Base-by-base conservation (phyloP, 345 rosid genomes). In the Chamaenerion angustifolium region DNA sequence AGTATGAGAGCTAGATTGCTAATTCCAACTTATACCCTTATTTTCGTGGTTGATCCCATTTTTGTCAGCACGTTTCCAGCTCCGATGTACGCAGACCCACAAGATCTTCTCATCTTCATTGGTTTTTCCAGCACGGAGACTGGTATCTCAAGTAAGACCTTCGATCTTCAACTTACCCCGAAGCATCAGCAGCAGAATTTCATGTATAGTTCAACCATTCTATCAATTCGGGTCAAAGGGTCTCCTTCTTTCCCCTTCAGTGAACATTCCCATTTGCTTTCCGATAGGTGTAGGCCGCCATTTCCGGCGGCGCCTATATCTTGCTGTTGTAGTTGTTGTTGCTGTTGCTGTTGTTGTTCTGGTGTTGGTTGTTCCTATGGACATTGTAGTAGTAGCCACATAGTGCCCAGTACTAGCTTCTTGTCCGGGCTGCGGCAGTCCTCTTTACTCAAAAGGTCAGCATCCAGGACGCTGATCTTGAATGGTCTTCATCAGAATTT, bases 341-440 rank as follows among this genome's bases (percentile, higher is more conserved):
- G 58, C 56, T 75, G 62, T 17, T 76, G 75, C 49, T 68, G 72
- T 47, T 55, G 62, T 15, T n/a, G n/a, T n/a, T n/a, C n/a, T n/a
- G n/a, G 3, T 0, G 54, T 65, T 43, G 62, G 46, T 65, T 53
- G 68, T 52, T 42, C 35, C 0, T 23, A 42, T 46, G 57, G 64
- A 10, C 31, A 25, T 47, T 3, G 42, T 46, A 19, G 14, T 42
- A 21, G 6, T 54, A 55, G 64, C 12, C 64, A 54, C 45, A 71
- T 69, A 60, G 47, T 75, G 52, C 67, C 64, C 15, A 40, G 61
- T 71, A 69, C 85, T 61, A 57, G 69, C 35, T 75, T 66, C 52
- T 57, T 68, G 60, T 77, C 59, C 70, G 94, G 92, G 44, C 44
- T 71, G 60, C 74, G 93, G 68, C 95, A 86, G 52, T 77, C 95